Percentiles rank a stretch among this genome's conserved stretches.
These are phyloP conservation scores for Termitomyces eurrhizus DNA, from an alignment of 768 basidiomycete species.

Conservation along the genomic window DNA sequence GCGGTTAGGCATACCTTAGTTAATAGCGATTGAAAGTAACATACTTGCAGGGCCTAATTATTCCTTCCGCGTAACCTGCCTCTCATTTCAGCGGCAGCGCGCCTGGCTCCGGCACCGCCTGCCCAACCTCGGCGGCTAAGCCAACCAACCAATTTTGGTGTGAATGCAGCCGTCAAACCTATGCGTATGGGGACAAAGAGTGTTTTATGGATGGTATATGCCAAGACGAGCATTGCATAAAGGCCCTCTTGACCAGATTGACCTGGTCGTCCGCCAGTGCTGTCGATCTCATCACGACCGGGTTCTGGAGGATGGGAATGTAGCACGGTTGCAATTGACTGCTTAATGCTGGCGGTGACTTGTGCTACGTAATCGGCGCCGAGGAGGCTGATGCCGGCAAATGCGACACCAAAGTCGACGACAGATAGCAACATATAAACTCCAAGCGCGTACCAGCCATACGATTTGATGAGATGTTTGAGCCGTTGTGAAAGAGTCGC, in stretches of 20 bases:
- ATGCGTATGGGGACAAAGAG: slow-evolving; percentile 85
- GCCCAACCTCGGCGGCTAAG: slow-evolving; percentile 80
- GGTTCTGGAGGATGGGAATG: slow-evolving; percentile 58
- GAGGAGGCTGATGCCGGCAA: slow-evolving; percentile 77
- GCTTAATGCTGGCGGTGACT: slow-evolving; percentile 56
- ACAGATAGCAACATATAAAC: slow-evolving; percentile 74
- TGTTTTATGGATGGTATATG: slow-evolving; percentile 96
- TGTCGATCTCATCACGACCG: slow-evolving; percentile 61
- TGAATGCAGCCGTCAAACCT: slow-evolving; percentile 82
- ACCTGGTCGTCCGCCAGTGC: slow-evolving; percentile 22
- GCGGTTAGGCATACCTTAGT: not conserved
- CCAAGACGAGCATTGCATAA: slow-evolving; percentile 89
- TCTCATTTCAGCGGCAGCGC: slow-evolving; percentile 54
- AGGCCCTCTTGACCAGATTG: slow-evolving; percentile 60
- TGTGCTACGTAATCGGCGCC: slow-evolving; percentile 88
- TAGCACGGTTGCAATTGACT: slow-evolving; percentile 39
- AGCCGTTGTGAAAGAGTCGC: slow-evolving; percentile 65
- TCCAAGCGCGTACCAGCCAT: slow-evolving; percentile 95
- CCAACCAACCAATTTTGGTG: slow-evolving; percentile 85
- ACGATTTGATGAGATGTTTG: slow-evolving; percentile 82
- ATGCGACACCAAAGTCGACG: slow-evolving; percentile 83
- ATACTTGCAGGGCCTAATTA: slow-evolving; percentile 9
- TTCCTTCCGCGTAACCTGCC: slow-evolving; percentile 36
- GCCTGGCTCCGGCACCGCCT: slow-evolving; percentile 61
- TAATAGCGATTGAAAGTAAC: not conserved